These are phyloP conservation scores for Bipolaris sorokiniana DNA, from an alignment of 2,329 filamentous ascomycete genomes.

Conservation along the genomic window DNA sequence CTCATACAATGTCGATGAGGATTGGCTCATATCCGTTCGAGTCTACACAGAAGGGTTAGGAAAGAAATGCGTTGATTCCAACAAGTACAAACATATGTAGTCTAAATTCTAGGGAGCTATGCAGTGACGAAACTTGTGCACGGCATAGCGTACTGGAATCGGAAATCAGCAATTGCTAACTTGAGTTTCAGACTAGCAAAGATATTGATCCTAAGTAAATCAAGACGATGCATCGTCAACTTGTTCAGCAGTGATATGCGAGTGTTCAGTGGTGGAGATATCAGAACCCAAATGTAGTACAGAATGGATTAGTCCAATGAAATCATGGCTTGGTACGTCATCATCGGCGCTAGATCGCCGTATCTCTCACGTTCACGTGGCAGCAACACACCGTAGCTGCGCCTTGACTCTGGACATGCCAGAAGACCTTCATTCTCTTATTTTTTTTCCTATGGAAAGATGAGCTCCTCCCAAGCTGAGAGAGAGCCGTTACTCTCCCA, in stretches of 20 bases:
- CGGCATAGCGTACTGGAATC: too few species aligned
- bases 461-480: slow-evolving; percentile 8
- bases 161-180: background rate
- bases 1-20: too few species aligned
- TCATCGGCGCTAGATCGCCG: background rate
- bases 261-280: background rate
- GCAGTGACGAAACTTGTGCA: background rate
- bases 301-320: background rate
- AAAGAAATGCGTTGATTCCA: too few species aligned
- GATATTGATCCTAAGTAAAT: too few species aligned
- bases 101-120: background rate
- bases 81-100: background rate
- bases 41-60: too few species aligned
- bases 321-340: background rate
- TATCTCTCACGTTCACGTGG: background rate
- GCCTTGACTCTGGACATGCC: background rate
- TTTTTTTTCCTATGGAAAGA: background rate
- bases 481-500: slow-evolving; percentile 17
- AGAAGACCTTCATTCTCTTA: background rate
- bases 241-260: background rate
- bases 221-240: background rate
- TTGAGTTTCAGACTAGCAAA: background rate
- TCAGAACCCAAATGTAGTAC: too few species aligned
- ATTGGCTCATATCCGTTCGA: too few species aligned
- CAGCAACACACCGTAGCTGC: background rate